phyloP scores from a whole-genome alignment of 148 eudicot species.

The Camellia sinensis region DNA sequence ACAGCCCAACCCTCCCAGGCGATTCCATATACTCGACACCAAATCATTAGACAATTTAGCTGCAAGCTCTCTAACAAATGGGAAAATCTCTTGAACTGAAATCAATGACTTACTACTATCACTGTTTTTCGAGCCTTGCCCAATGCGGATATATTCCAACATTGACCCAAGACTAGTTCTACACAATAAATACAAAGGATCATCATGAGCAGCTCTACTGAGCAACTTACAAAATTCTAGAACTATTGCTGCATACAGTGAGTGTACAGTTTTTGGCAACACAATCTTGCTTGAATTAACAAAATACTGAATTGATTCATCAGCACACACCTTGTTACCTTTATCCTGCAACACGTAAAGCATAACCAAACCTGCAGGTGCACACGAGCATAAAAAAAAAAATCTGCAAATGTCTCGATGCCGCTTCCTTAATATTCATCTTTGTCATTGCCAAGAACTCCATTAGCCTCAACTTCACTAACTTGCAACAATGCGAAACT shows the following conservation, averaged over 20 bases:
- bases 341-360: constrained; percentile 45
- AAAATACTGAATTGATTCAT: constrained; percentile 46
- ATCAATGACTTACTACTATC: constrained; percentile 8
- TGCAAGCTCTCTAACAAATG: constrained; percentile 56
- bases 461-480: background rate
- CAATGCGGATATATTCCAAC: constrained; percentile 33
- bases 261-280: constrained; percentile 12
- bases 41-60: constrained; percentile 36
- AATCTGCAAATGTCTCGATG: constrained; percentile 36
- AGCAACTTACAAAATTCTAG: constrained; percentile 74
- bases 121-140: constrained; percentile 10
- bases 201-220: constrained; percentile 26
- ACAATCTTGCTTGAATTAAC: constrained; percentile 21
- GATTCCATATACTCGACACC: constrained; percentile 19
- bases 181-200: constrained; percentile 47
- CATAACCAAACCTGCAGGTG: constrained; percentile 56
- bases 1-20: constrained; percentile 19
- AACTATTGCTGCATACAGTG: constrained; percentile 39
- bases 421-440: constrained; percentile 7
- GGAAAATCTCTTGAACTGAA: constrained; percentile 43
- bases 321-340: constrained; percentile 36
- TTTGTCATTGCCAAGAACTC: constrained; percentile 26
- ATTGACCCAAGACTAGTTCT: constrained; percentile 59
- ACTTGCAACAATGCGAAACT: background rate
- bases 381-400: constrained; percentile 41